Evolutionary conservation across 495 filamentous ascomycete species (phyloP), one percentile per base, ranked within the genome.

Genomic region (Penicillium desertorum): DNA sequence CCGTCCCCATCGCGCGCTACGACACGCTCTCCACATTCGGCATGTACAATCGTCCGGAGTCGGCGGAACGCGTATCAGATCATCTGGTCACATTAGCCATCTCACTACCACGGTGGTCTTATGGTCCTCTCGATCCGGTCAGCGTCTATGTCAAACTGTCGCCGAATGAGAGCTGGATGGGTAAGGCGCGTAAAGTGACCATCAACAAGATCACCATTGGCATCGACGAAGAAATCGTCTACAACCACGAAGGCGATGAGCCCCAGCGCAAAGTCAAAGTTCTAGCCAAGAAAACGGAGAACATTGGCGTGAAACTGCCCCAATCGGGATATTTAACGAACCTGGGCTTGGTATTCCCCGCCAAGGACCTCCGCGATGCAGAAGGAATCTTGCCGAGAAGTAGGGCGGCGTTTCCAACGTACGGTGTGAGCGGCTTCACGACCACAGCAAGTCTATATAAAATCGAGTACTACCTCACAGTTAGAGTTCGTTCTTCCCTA

Each of bases 231-330:
- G 92, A 97, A 70, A 96, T 98, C 49, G 91, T 91, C 20, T 98
- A 89, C 74, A 98, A 98, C 62, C 94, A 94, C 37, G 92, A 98
- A 66, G 94, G 94, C n/a, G 94, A 98, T 63, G 94, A 98, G 70
- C 92, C 92, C 45, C 90, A 88, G 27, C 88, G 89, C 62, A 98
- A 96, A 69, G 77, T 91, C 68, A 98, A 94, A 69, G 86, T 85
- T 22, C 74, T 98, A 61, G 86, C 89, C 22, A 92, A 90, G 64
- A 87, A 92, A 60, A 88, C 89, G 3, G 92, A 97, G 58, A 74
- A 76, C 3, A 83, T 98, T 20, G 86, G 88, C 12, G 82, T 88
- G 14, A 95, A 88, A 70, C 71, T 98, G 67, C 90, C 94, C 2
- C 91, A 93, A 56, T 79, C 85, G 3, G 94, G 94, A 19, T 98